Evolutionary conservation across 305 asterid genomes (phyloP).

Genomic region (Fraxinus latifolia): DNA sequence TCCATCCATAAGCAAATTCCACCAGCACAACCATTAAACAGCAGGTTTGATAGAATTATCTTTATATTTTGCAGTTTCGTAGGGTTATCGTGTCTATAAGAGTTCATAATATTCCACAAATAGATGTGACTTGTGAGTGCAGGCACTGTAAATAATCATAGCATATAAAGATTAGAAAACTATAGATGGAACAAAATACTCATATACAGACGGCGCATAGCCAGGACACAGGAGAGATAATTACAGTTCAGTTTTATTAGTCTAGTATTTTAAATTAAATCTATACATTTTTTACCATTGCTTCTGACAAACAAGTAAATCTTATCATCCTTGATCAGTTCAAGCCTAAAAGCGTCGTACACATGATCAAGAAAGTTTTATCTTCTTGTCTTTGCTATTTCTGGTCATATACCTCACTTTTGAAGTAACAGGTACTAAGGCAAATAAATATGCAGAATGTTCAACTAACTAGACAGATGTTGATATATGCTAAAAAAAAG

Average conservation of each 20-base stretch:
- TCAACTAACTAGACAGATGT: conserved; percentile 9
- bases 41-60: not conserved
- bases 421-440: not conserved
- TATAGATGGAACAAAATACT: not conserved
- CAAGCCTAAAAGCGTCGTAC: not conserved
- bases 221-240: not conserved
- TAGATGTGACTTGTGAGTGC: not conserved
- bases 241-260: not conserved
- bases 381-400: not conserved
- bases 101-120: not conserved
- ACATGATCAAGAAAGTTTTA: not conserved
- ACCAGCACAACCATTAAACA: conserved; percentile 7
- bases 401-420: conserved; percentile 9
- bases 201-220: not conserved
- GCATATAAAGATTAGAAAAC: not conserved
- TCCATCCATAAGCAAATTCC: not conserved
- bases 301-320: not conserved
- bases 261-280: not conserved
- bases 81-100: not conserved
- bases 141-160: not conserved
- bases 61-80: not conserved
- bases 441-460: conserved; percentile 7
- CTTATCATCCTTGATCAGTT: not conserved
- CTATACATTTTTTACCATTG: not conserved
- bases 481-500: not conserved